A percentile compares a stretch with the other conserved stretches of the same genome.
Conservation (phyloP, 1,284 basidiomycete genomes). For the Porogramme epimiltina region DNA sequence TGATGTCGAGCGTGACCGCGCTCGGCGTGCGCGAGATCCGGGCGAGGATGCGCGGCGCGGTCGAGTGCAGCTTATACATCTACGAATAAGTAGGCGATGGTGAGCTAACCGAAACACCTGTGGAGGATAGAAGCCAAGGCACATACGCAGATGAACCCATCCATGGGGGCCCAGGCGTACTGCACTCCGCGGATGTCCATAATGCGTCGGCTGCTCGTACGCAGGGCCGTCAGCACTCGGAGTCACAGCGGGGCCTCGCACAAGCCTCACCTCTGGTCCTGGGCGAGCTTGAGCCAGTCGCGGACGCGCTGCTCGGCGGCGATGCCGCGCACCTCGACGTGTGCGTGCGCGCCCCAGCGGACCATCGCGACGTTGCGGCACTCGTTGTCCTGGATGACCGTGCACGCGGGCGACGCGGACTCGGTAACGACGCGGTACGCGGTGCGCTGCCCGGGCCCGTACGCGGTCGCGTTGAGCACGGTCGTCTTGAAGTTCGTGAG, state of each 20-base stretch:
- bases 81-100: conserved; percentile 8
- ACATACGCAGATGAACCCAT: conserved; percentile 44
- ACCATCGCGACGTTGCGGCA: conserved; percentile 53
- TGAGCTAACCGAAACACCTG: background rate
- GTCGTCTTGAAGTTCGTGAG: conserved; percentile 51
- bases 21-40: conserved; percentile 30
- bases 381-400: conserved; percentile 52
- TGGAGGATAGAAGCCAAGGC: background rate
- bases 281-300: conserved; percentile 55
- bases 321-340: conserved; percentile 56
- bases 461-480: conserved; percentile 53
- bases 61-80: conserved; percentile 31
- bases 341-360: conserved; percentile 57
- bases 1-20: conserved; percentile 34
- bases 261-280: conserved; percentile 49
- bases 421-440: conserved; percentile 44
- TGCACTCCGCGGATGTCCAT: conserved; percentile 42
- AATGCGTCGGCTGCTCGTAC: conserved; percentile 38
- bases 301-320: conserved; percentile 47
- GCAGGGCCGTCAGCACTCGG: background rate
- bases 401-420: conserved; percentile 48
- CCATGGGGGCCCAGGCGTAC: conserved; percentile 44
- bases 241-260: background rate
- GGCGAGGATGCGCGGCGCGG: conserved; percentile 32
- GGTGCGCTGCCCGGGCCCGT: conserved; percentile 43